Evolutionary conservation across 495 filamentous ascomycete species (phyloP), one percentile per base, ranked within the genome.

Genomic region (Ascodesmis nigricans): DNA sequence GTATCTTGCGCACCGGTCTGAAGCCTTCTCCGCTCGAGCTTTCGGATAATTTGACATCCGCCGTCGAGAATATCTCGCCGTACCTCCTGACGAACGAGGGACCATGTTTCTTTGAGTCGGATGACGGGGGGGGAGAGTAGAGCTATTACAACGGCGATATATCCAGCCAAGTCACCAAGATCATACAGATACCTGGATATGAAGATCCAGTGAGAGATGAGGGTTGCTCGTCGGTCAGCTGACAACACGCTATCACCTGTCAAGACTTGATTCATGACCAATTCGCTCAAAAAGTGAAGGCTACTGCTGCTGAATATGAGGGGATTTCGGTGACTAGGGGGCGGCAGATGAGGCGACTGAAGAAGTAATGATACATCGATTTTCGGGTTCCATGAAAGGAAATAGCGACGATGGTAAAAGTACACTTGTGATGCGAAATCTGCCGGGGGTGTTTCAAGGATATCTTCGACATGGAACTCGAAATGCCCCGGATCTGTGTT

Each of bases 91-190:
- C 49, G 36, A 10, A 54, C 33, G 15, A 44, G 38, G 26, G 39
- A 53, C 51, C 51, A 54, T 15, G 50, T 54, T 26, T 54, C 51
- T 22, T 44, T 39, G 16, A 54, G 40, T 7, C 51, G 51, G 21
- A 54, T 35, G 37, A 54, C 45, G n/a, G 51, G 41, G 23, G 50
- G 51, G 17, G 51, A 53, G 28, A 53, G 37, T 14, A 54, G 38
- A 18, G 50, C 51, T 50, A 54, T 54, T 22, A 40, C 39, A 28
- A 54, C 37, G 16, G 51, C 50, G 21, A 54, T 21, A 22, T 45
- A 54, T 35, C 51, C 51, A 43, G 43, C 46, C 50, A 50, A 50
- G 32, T 54, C 51, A 29, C 50, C 51, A 25, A 24, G 46, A 20
- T 25, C 51, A 27, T 45, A 39, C 18, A 54, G 39, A 5, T 47